These are phyloP conservation scores for Bothriochloa decipiens DNA, from an alignment of 176 grass and related monocot species.

Conservation along the genomic window DNA sequence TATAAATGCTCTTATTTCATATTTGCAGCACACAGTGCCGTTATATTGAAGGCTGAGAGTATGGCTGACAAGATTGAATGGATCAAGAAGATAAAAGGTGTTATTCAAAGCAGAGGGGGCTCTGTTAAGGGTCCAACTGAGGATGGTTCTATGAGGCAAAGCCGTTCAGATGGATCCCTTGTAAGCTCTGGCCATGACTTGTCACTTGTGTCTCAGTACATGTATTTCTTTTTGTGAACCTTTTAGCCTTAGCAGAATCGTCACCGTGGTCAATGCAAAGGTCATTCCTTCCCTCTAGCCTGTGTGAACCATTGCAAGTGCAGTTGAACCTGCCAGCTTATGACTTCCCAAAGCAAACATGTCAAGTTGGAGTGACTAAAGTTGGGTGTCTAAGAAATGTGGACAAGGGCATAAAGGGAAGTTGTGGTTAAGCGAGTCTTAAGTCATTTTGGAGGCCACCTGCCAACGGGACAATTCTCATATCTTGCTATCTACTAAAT, in stretches of 20 bases:
- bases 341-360: neutral
- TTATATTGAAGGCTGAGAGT: constrained; percentile 91
- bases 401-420: neutral
- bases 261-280: neutral
- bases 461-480: neutral
- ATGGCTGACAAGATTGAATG: constrained; percentile 90
- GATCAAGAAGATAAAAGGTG: constrained; percentile 81
- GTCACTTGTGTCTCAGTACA: constrained; percentile 12
- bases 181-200: constrained; percentile 54
- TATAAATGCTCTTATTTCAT: constrained; percentile 41
- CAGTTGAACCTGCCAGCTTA: neutral
- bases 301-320: neutral
- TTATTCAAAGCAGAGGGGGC: constrained; percentile 76
- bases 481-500: constrained; percentile 14
- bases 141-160: constrained; percentile 80
- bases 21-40: constrained; percentile 85
- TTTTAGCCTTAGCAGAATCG: constrained; percentile 16
- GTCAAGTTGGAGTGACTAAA: neutral
- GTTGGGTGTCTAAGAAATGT: neutral
- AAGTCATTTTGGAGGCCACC: neutral
- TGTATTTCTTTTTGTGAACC: neutral
- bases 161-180: constrained; percentile 95
- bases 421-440: neutral
- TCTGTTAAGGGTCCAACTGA: constrained; percentile 71
- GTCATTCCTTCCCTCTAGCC: neutral